Evolutionary conservation across 179 eudicot species (phyloP).

Genomic region (Vitellaria paradoxa): DNA sequence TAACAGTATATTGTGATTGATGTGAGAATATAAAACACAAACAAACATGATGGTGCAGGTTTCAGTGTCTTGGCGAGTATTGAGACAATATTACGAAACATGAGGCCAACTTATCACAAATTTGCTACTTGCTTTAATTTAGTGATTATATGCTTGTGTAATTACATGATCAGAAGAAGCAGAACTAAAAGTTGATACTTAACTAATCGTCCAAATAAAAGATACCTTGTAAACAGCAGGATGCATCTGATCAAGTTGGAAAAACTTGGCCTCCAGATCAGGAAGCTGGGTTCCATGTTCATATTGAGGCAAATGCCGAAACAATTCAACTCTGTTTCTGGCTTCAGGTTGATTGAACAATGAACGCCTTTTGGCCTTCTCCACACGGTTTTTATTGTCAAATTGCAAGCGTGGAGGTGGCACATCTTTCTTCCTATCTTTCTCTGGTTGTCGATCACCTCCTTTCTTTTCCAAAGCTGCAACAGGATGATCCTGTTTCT

Average conservation of each 20-base stretch:
- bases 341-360: conserved; percentile 87
- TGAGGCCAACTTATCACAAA: not conserved
- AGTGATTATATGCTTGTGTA: not conserved
- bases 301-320: conserved; percentile 95
- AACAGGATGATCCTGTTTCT: conserved; percentile 40
- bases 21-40: not conserved
- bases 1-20: not conserved
- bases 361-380: conserved; percentile 85
- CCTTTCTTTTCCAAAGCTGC: conserved; percentile 66
- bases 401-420: conserved; percentile 97
- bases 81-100: not conserved
- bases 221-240: conserved; percentile 96
- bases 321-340: conserved; percentile 85
- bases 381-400: conserved; percentile 85
- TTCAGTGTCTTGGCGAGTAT: not conserved
- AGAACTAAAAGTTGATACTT: not conserved
- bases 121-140: not conserved
- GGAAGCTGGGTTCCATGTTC: conserved; percentile 90
- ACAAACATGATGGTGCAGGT: not conserved
- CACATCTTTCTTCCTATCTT: conserved; percentile 91
- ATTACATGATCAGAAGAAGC: not conserved
- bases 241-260: conserved; percentile 86
- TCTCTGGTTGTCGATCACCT: conserved; percentile 67
- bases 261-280: conserved; percentile 78
- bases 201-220: not conserved